Base-by-base conservation (phyloP, 129 eudicot species). In the Deinandra increscens region DNA sequence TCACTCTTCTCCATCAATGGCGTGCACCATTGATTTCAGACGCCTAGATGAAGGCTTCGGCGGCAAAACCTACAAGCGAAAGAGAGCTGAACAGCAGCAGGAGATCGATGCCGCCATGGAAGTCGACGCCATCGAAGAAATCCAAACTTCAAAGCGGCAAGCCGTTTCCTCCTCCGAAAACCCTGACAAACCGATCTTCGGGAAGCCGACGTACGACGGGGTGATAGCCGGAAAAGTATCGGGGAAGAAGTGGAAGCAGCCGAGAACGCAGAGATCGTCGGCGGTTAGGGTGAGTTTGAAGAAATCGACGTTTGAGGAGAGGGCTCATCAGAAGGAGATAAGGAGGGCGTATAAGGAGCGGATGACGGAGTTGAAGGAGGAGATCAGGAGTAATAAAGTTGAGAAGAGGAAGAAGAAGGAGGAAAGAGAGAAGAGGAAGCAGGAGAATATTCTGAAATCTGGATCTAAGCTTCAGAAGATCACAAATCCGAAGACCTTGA, bases 161-260 rank as follows among this genome's bases (percentile, higher is more conserved):
- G 98, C 98, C 9, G 70, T 87, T 1, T 34, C 95, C 8, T 83
- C 95, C 19, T 20, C 83, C 9, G 79, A 68, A 10, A 75, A 93
- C 20, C 92, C 98, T 4, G 71, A 93, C 85, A 87, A 81, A 42
- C 98, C 98, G 10, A 81, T 81, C n/a, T 81, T 74, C 76, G 98
- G 98, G 0, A 80, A 69, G 8, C 92, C 97, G 7, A 89, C 97
- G 0, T 93, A 93, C 85, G 98, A 93, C 77, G 98, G 98, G 0
- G 92, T 93, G 2, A 93, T 93, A 1, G 98, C 97, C 39, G 97
- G 98, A 11, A 93, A 61, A 70, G 93, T 89, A 0, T 93, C 98
- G 0, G 98, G 96, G 0, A 64, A 91, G 79, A 84, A 80, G 39
- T 92, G 98, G 98, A 92, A 92, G 81, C 81, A 83, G 69, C 79